Base-by-base conservation (phyloP, 2,329 filamentous ascomycete species). In the Sclerotinia spermophila region DNA sequence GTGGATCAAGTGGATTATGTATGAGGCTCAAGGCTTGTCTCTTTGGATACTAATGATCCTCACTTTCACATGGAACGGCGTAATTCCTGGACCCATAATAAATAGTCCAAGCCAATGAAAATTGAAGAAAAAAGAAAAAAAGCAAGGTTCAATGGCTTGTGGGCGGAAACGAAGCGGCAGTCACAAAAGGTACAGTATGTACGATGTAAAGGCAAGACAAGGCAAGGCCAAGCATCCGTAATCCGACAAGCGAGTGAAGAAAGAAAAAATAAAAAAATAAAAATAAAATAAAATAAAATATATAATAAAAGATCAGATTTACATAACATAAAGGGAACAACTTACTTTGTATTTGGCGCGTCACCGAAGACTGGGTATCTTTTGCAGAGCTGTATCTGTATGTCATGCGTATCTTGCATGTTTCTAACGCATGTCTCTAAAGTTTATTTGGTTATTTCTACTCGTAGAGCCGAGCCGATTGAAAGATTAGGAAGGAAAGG, bases 161-260 rank as follows among this genome's bases (percentile, higher is more conserved):
- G 19, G 33, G 33, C 61, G 44, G 61, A 44, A 65, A 38, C 44
- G 21, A 65, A 65, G 60, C 44, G 61, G 61, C 61, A 65, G 61
- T 65, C 30, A 27, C 51, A 8, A 38, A 64, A 33, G 58, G 58
- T n/a, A n/a, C n/a, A n/a, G n/a, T n/a, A n/a, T n/a, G n/a, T n/a
- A n/a, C n/a, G n/a, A n/a, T n/a, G n/a, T n/a, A n/a, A n/a, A n/a
- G n/a, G n/a, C n/a, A n/a, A n/a, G n/a, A n/a, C n/a, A 64, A 33
- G 58, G 58, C 38, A n/a, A 51, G 21, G 40, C 59, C 59, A 62
- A 62, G 61, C 24, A 45, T 51, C 33, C 15, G 17, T 27, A n/a
- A 65, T 51, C 44, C 44, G 33, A 65, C 24, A 65, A 45, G 61
- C 61, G 61, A 65, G 30, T 30, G 35, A 42, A 53, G 19, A 42